Evolutionary conservation across 2,329 filamentous ascomycete species (phyloP), one percentile per base, ranked within the genome.

Genomic region (Mycosphaerella sp.): DNA sequence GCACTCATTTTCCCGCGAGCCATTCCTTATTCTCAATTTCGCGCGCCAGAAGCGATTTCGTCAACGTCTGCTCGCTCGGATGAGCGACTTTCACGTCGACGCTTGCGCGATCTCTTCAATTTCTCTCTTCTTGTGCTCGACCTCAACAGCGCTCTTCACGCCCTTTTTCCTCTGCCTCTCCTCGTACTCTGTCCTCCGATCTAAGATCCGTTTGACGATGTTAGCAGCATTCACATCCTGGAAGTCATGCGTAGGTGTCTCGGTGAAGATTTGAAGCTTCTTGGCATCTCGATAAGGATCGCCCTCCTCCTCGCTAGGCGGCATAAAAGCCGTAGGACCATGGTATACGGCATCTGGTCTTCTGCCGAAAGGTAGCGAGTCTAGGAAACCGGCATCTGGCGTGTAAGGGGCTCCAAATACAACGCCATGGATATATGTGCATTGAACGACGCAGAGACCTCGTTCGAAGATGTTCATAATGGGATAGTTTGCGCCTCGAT

Each of bases 391-490:
- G 64, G 81, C 80, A n/a, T 82, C 87, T 3, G 91, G 89, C 2
- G 85, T 82, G 67, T 95, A 95, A 1, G 93, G 93, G 0, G 93
- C 89, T 34, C 87, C 88, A 65, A 98, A 95, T 55, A 97, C 75
- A 49, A 95, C 84, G 35, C 87, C 84, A 68, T 95, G 80, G 64
- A 97, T 79, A 71, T 95, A 95, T 84, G 86, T 86, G 76, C 93
- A 98, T 66, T 98, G 93, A 56, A 97, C 75, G 27, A 97, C 91
- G 68, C 93, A 98, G 17, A 98, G 81, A 1, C 90, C 90, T 37
- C 93, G 85, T 75, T 98, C 93, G 64, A 91, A 95, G 51, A 95
- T 90, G 74, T 97, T 98, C 93, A 98, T 98, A 73, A 98, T 97
- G 21, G 93, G 93, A 67, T 96, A 98, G 73, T 98, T 98, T 63